Evolutionary conservation across 139 green algal genomes (phyloP).

Genomic region (Pleodorina starrii): DNA sequence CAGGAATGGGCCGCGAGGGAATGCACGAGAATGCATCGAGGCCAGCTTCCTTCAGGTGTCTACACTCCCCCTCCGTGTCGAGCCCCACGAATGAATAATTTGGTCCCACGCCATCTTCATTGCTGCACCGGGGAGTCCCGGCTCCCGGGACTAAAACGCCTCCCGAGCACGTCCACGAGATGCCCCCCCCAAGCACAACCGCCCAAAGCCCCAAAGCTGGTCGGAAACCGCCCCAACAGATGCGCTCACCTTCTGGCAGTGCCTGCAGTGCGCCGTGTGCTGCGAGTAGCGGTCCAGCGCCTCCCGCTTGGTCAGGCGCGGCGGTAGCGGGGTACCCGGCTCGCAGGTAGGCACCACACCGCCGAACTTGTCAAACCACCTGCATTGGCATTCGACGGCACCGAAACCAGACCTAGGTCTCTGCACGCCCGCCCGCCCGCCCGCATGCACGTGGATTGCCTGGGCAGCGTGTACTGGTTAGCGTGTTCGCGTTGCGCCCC

Average conservation of each 20-base stretch:
- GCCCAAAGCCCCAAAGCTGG: neutral
- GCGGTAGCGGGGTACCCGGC: conserved; percentile 10
- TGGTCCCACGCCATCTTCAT: too few relatives aligned
- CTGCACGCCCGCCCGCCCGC: too few relatives aligned
- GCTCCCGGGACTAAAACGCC: neutral
- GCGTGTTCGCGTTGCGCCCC: neutral
- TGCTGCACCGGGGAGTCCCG: neutral
- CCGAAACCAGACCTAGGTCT: neutral
- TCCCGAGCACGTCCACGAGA: neutral
- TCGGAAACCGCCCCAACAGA: neutral
- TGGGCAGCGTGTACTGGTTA: neutral
- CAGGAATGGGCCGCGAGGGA: neutral
- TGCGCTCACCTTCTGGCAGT: conserved; percentile 26
- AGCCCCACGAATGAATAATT: too few relatives aligned
- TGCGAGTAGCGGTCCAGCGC: conserved; percentile 43
- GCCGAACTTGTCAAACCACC: conserved; percentile 45
- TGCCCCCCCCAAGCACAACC: neutral
- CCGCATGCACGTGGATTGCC: neutral
- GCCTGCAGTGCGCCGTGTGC: conserved; percentile 48
- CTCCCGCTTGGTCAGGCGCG: conserved; percentile 47
- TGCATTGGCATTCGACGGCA: neutral
- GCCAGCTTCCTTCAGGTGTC: too few relatives aligned
- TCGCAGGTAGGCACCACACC: conserved; percentile 46
- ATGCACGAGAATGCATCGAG: neutral
- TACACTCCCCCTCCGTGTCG: too few relatives aligned